Evolutionary conservation across 441 rosid genomes (phyloP), one percentile per base, ranked within the genome.

Genomic region (Erysimum cheiri): DNA sequence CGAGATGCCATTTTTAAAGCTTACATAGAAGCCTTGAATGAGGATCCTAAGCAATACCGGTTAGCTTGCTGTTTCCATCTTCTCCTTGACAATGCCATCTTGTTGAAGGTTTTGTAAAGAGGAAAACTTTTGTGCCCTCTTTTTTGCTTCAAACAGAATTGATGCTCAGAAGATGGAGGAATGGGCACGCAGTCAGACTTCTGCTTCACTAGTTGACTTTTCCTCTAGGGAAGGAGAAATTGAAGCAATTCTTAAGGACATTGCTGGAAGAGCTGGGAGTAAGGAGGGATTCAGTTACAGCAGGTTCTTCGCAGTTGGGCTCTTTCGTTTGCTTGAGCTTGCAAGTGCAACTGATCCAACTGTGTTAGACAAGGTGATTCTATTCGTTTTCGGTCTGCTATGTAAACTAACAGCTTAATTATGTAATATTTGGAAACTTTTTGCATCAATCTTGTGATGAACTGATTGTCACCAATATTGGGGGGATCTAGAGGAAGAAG

Each of bases 21-120:
- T 4, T 94, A 94, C 72, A 71, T 94, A 1, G 72, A 78, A 36
- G 96, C 99, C 15, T 78, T 94, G 76, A 81, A 84, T 12, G 99
- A 94, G 85, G 96, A 92, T 26, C 99, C 99, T 4, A 74, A 84
- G 74, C 89, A 88, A 75, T 94, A 94, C 82, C 86, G 98, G 99
- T 90, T 77, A 72, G 73, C 61, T 54, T 15, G 9, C 48, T 43
- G 9, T 57, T 31, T 13, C 31, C 32, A 49, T 64, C 19, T 46
- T 19, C 19, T 63, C 22, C 44, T 61, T 4, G 11, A 1, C 2
- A 4, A 26, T 49, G 5, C 47, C 41, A 46, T 48, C 22, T 55
- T 70, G 13, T 24, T 54, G 7, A 32, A 7, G 37, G 28, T 12
- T 56, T 37, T 58, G 5, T 36, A 58, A 26, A 55, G 70, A 54